phyloP scores from a whole-genome alignment of 768 basidiomycete species.

The Glaciozyma martinii region DNA sequence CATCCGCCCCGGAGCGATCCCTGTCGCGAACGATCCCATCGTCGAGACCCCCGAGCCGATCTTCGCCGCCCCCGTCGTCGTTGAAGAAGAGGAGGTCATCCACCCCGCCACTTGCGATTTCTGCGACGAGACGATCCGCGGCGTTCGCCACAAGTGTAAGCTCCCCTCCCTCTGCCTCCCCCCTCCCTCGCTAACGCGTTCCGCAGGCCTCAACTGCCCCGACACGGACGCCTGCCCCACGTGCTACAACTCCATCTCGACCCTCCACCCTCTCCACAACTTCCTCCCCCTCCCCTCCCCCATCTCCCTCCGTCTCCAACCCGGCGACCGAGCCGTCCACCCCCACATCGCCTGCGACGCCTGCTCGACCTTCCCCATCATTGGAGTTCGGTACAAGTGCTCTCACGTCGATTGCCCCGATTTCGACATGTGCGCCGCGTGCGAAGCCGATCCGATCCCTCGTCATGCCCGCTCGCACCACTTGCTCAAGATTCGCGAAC shows the following conservation, averaged over 20 bases:
- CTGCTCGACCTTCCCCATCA: constrained; percentile 57
- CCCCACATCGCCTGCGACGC: constrained; percentile 55
- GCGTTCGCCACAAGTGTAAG: constrained; percentile 63
- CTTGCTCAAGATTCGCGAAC: constrained; percentile 55
- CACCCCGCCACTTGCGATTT: constrained; percentile 48
- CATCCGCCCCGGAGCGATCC: constrained; percentile 3
- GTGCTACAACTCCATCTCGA: neutral
- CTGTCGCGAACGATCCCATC: neutral
- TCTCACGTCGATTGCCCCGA: constrained; percentile 68
- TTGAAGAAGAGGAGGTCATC: neutral
- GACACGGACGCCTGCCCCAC: constrained; percentile 13
- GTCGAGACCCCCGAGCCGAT: neutral
- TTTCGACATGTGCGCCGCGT: constrained; percentile 68
- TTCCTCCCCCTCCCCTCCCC: constrained; percentile 14
- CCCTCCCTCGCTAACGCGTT: neutral
- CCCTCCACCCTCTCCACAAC: constrained; percentile 17
- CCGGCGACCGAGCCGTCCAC: constrained; percentile 41
- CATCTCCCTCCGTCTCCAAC: neutral
- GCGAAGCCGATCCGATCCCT: constrained; percentile 70
- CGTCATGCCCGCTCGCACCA: constrained; percentile 65
- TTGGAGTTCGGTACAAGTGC: constrained; percentile 72
- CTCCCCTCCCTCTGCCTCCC: neutral
- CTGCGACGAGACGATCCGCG: constrained; percentile 53
- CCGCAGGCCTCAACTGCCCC: constrained; percentile 16
- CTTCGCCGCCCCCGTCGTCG: neutral